These are phyloP conservation scores for Fusarium chlamydosporum DNA, from an alignment of 2,329 filamentous ascomycete genomes.

Conservation along the genomic window DNA sequence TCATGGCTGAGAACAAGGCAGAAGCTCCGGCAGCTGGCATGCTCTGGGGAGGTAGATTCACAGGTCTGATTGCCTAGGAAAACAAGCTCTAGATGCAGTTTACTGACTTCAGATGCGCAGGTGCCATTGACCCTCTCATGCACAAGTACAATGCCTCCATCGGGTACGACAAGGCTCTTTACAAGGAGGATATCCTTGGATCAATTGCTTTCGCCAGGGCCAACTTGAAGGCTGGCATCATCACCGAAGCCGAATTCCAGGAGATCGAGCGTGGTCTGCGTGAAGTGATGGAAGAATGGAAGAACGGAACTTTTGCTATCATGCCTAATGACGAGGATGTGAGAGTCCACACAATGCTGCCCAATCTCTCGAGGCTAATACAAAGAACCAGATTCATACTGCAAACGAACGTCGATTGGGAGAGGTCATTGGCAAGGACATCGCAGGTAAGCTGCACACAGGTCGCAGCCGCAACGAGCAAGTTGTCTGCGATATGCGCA, in stretches of 20 bases:
- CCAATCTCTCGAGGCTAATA: constrained; percentile 38
- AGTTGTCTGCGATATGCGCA: constrained; percentile 88
- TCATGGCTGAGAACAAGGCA: constrained; percentile 8
- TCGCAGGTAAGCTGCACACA: constrained; percentile 91
- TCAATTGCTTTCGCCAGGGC: constrained; percentile 86
- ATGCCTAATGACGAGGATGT: constrained; percentile 67
- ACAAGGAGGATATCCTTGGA: constrained; percentile 84
- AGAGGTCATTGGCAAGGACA: constrained; percentile 88
- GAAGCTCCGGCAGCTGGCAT: constrained; percentile 26
- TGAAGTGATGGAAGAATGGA: constrained; percentile 69
- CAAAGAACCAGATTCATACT: constrained; percentile 65
- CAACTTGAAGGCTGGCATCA: constrained; percentile 80
- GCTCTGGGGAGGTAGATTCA: constrained; percentile 56
- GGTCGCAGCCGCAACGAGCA: constrained; percentile 91
- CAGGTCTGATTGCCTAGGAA: background rate
- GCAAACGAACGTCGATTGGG: constrained; percentile 80
- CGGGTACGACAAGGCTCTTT: constrained; percentile 80
- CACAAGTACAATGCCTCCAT: constrained; percentile 84
- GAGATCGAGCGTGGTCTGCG: constrained; percentile 80
- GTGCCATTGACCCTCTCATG: constrained; percentile 86
- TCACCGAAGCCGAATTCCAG: constrained; percentile 79
- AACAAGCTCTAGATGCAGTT: constrained; percentile 46
- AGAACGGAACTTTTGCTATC: constrained; percentile 65
- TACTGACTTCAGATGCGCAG: constrained; percentile 50
- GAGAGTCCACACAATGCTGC: constrained; percentile 24